Base-by-base conservation (phyloP, 148 eudicot genomes). In the Vaccinium vitisidaea region DNA sequence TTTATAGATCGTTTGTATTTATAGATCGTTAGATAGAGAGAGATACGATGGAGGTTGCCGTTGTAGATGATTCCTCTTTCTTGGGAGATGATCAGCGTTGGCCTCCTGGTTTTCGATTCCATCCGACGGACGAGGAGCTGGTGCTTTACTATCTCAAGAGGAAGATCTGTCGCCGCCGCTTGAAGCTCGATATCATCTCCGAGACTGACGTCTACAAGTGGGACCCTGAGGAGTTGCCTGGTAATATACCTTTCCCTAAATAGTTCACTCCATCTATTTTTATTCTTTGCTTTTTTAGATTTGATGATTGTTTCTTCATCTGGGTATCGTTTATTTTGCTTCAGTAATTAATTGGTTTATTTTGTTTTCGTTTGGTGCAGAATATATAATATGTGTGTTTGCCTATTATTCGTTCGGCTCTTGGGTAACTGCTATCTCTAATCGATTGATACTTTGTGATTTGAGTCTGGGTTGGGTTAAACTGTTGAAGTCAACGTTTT, bases 21-120 rank as follows among this genome's bases (percentile, higher is more conserved):
- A 23, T 8, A 5, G 9, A 36, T 36, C 46, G 46, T 43, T 43
- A 5, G 46, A 43, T 43, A 14, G 5, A 27, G 4, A 23, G 2
- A 36, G 53, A 21, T 5, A 2, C 54, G 63, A 86, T 77, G 82
- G 69, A 16, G 78, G 48, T 54, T 25, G 14, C 30, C 10, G 14
- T 65, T 23, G 30, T 23, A 77, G 82, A 74, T 50, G 61, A 54
- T 25, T 80, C 83, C 10, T 83, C 69, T 75, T 81, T 83, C 54
- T 58, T 85, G 6, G 87, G 82, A 6, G 84, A 16, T 6, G 86
- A 25, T 0, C 83, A 87, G 13, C 25, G 39, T 48, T 96, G 93
- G 90, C 98, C 96, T 6, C 98, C 98, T 1, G 98, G 98, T 1
- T 96, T 94, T 56, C 87, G 98, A 48, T 96, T 95, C 83, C 98